Conservation (phyloP, 2,329 filamentous ascomycete species). For the Pestalotiopsis sp. region DNA sequence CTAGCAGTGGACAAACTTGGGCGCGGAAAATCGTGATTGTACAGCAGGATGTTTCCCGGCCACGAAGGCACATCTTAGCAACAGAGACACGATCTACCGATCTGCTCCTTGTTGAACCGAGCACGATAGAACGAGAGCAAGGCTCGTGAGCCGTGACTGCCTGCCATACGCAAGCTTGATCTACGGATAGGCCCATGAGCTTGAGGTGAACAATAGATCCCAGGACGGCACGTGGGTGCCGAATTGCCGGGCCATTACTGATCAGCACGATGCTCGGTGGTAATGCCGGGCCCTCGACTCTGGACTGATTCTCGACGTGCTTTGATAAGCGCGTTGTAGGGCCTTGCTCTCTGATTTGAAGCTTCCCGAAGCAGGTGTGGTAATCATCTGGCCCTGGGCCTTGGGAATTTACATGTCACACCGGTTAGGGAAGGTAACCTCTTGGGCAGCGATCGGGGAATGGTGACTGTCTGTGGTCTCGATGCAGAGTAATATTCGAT, state of each 20-base stretch:
- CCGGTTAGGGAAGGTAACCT: constrained; percentile 1
- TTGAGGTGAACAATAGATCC: background rate
- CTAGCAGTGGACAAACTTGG: no score
- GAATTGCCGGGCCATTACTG: background rate
- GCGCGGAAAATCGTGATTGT: no score
- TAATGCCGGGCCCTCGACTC: no score
- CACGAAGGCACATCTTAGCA: no score
- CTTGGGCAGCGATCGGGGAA: background rate
- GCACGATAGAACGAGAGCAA: no score
- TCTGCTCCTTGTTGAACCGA: no score
- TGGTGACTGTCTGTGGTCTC: background rate
- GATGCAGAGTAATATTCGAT: background rate
- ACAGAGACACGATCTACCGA: no score
- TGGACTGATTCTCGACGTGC: background rate
- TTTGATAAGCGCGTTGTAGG: background rate
- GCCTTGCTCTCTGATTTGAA: background rate
- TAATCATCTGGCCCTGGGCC: background rate
- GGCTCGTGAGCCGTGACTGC: background rate
- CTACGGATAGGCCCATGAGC: background rate
- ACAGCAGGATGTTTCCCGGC: no score
- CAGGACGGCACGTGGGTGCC: constrained; percentile 3
- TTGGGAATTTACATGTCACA: background rate
- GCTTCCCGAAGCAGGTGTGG: background rate
- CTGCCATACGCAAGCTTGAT: background rate
- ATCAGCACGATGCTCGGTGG: background rate